Percentiles rank a stretch among this genome's conserved stretches.
phyloP scores from a whole-genome alignment of 2,329 filamentous ascomycete species.

The Exophiala mesophila region DNA sequence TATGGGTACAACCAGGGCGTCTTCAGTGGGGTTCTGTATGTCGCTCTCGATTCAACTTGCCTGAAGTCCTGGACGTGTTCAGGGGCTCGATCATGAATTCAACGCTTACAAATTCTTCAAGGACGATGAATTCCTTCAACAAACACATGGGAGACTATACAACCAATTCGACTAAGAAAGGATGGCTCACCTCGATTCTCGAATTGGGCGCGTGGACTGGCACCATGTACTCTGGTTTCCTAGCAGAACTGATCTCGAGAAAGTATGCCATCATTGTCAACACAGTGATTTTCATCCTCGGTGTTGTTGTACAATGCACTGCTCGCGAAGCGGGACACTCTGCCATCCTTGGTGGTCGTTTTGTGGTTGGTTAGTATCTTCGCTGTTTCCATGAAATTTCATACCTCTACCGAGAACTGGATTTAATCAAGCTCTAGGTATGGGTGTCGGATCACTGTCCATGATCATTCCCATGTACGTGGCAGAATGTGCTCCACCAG shows the following conservation, averaged over 20 bases:
- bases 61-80: background rate
- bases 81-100: background rate
- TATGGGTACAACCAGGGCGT: slow-evolving; percentile 73
- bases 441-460: slow-evolving; percentile 38
- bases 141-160: background rate
- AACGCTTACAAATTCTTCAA: background rate
- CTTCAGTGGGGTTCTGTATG: slow-evolving; percentile 61
- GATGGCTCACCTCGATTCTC: slow-evolving; percentile 30
- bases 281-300: slow-evolving; percentile 31
- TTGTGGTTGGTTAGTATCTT: slow-evolving; percentile 35
- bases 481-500: slow-evolving; percentile 31
- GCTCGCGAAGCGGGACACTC: slow-evolving; percentile 29
- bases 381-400: too few relatives aligned
- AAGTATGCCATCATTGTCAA: slow-evolving; percentile 30
- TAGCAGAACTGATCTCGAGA: slow-evolving; percentile 33
- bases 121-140: too few relatives aligned
- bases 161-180: background rate
- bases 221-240: slow-evolving; percentile 32
- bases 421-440: too few relatives aligned
- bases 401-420: too few relatives aligned
- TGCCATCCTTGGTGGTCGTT: slow-evolving; percentile 36
- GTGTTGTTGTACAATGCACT: slow-evolving; percentile 44
- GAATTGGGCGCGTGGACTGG: slow-evolving; percentile 38
- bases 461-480: slow-evolving; percentile 34
- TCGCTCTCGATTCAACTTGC: slow-evolving; percentile 40